These are phyloP conservation scores for Penicillium herquei DNA, from an alignment of 495 filamentous ascomycete genomes.

Conservation along the genomic window DNA sequence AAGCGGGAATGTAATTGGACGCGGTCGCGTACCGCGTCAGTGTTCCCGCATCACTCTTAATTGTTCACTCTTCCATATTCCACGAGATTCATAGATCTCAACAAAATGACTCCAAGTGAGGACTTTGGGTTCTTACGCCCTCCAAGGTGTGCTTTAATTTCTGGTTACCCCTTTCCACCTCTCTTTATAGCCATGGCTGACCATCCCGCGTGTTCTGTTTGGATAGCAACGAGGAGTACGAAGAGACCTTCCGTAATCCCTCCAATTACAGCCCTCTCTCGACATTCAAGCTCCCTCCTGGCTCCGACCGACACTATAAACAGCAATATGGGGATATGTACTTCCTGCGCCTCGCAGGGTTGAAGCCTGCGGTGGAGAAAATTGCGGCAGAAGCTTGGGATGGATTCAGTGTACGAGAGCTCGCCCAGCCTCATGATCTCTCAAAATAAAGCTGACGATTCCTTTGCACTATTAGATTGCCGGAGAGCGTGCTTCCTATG, in stretches of 20 bases:
- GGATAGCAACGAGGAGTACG: slow-evolving; percentile 41
- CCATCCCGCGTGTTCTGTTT: slow-evolving; percentile 2
- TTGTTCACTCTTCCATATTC: slow-evolving; percentile 1
- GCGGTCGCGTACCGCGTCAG: slow-evolving; percentile 24
- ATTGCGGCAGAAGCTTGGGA: slow-evolving; percentile 75
- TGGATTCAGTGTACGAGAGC: slow-evolving; percentile 55
- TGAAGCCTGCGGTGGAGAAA: slow-evolving; percentile 80
- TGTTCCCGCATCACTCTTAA: slow-evolving; percentile 5
- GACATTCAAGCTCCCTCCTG: slow-evolving; percentile 69
- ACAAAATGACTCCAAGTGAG: slow-evolving; percentile 28
- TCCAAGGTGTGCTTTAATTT: slow-evolving; percentile 30
- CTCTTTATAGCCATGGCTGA: slow-evolving; percentile 15
- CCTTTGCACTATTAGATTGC: slow-evolving; percentile 53
- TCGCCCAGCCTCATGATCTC: no score
- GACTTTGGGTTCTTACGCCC: slow-evolving; percentile 36
- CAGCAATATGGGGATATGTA: slow-evolving; percentile 99
- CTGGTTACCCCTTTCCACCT: neutral
- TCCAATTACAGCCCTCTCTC: slow-evolving; percentile 74
- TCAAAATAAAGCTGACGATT: neutral
- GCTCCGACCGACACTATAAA: slow-evolving; percentile 71
- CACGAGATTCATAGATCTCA: slow-evolving; percentile 1
- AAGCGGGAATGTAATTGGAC: slow-evolving; percentile 33
- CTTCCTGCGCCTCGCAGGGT: slow-evolving; percentile 81
- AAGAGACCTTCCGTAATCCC: slow-evolving; percentile 41
- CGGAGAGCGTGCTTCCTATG: slow-evolving; percentile 68